These are phyloP conservation scores for Mycena citricolor DNA, from an alignment of 1,284 basidiomycete genomes.

Conservation along the genomic window DNA sequence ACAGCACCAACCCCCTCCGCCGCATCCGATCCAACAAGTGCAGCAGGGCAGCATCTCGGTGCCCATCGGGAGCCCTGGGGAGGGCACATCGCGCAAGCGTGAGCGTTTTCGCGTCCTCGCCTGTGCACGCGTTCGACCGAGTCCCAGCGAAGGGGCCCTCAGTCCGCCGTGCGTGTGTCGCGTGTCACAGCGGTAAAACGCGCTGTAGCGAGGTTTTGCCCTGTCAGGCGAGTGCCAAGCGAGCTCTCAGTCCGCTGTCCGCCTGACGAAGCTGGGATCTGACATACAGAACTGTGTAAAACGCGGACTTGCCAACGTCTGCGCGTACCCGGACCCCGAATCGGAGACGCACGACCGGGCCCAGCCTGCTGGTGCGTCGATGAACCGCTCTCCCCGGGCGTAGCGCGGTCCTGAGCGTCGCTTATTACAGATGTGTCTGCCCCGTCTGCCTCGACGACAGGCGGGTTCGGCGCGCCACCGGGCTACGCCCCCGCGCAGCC, in stretches of 20 bases:
- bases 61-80: too few species aligned
- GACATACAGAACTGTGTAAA: constrained; percentile 69
- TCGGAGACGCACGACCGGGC: constrained; percentile 45
- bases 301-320: constrained; percentile 63
- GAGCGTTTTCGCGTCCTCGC: not conserved
- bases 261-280: constrained; percentile 14
- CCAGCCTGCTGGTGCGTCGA: too few species aligned
- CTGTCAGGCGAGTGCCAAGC: constrained; percentile 58
- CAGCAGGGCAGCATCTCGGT: too few species aligned
- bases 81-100: too few species aligned
- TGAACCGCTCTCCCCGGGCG: too few species aligned
- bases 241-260: constrained; percentile 15
- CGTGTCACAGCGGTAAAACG: constrained; percentile 80
- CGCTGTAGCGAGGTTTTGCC: constrained; percentile 75
- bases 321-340: constrained; percentile 77
- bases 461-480: too few species aligned
- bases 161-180: constrained; percentile 70
- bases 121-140: constrained; percentile 3
- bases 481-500: too few species aligned
- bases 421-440: too few species aligned
- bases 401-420: too few species aligned
- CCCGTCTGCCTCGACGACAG: too few species aligned
- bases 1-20: constrained; percentile 32
- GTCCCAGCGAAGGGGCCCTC: constrained; percentile 69
- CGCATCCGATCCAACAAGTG: constrained; percentile 37